Evolutionary conservation across 2,329 filamentous ascomycete genomes (phyloP), one percentile per base, ranked within the genome.

Genomic region (Diaporthe sp.): DNA sequence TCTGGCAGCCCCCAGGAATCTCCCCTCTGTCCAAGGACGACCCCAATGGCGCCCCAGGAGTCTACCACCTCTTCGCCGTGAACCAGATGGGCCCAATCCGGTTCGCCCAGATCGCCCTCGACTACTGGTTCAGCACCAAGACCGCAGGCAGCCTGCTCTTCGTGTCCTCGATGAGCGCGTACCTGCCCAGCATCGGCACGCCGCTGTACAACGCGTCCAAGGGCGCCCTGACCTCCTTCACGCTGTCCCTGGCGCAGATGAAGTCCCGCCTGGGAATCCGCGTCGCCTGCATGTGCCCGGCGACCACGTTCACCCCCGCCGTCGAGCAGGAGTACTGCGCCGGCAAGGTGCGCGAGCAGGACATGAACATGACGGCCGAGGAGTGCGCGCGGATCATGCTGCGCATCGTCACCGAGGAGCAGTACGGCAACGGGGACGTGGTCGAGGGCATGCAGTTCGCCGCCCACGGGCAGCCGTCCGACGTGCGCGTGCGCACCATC

Each of bases 51-150:
- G 39, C 39, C 13, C 58, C 72, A n/a, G 79, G 79, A 4, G 37
- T 73, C 28, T 81, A 80, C 68, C 71, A 78, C 15, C 76, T 73
- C 8, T 78, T 80, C n/a, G 77, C 75, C 28, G 71, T 79, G 70
- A 81, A 81, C 74, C 51, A 68, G 31, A 73, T 77, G 12, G 79
- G 76, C 0, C 79, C 80, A 3, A 79, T 80, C 34, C 76, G 79
- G 13, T 72, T 80, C 7, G 72, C 79, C 4, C 80, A 81, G 77
- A 78, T 80, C 46, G 79, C 79, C 17, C 49, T 81, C n/a, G 76
- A 80, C 51, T 80, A 81, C 75, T 72, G 73, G 73, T 7, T 75
- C 44, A n/a, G 28, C 22, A 72, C 67, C 57, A 72, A 75, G 46
- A 75, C 72, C 42, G 49, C n/a, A 9, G 73, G 68, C 46, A 75